phyloP scores from a whole-genome alignment of 2,329 filamentous ascomycete species.

The Scopulariopsis brevicaulis region DNA sequence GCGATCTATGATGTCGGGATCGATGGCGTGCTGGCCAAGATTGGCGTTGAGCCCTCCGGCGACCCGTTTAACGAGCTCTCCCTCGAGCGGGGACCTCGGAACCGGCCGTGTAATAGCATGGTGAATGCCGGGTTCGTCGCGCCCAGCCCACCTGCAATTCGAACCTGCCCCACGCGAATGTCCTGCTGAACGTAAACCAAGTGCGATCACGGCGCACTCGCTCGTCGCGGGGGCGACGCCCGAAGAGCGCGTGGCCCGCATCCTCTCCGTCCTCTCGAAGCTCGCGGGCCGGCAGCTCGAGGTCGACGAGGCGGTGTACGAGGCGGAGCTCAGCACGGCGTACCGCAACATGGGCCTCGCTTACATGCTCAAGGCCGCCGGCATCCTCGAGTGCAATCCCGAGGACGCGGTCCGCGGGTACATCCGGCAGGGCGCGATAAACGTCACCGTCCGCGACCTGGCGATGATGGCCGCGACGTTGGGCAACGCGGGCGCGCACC shows the following conservation, averaged over 20 bases:
- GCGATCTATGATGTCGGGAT: conserved; percentile 25
- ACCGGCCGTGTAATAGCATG: conserved; percentile 22
- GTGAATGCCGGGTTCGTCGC: conserved; percentile 15
- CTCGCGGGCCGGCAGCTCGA: conserved; percentile 21
- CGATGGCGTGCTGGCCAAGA: conserved; percentile 21
- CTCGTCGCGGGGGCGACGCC: conserved; percentile 18
- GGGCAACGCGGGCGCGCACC: conserved; percentile 23
- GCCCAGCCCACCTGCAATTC: neutral
- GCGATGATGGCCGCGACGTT: conserved; percentile 26
- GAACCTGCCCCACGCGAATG: neutral
- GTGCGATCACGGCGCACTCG: conserved; percentile 20
- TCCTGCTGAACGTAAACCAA: conserved; percentile 1
- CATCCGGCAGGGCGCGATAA: conserved; percentile 26
- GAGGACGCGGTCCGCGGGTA: conserved; percentile 23
- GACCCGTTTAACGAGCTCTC: conserved; percentile 24
- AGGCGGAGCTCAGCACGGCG: conserved; percentile 21
- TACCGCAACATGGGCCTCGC: conserved; percentile 23
- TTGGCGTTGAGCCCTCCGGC: conserved; percentile 26
- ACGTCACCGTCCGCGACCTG: conserved; percentile 26
- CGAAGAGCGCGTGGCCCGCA: conserved; percentile 21
- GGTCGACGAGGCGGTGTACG: conserved; percentile 25
- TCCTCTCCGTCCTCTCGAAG: conserved; percentile 19
- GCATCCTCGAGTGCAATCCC: conserved; percentile 21
- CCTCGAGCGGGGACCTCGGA: conserved; percentile 14
- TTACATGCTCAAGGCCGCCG: conserved; percentile 27